These are phyloP conservation scores for Hippophae tibetana DNA, from an alignment of 306 rosid species.

Conservation along the genomic window DNA sequence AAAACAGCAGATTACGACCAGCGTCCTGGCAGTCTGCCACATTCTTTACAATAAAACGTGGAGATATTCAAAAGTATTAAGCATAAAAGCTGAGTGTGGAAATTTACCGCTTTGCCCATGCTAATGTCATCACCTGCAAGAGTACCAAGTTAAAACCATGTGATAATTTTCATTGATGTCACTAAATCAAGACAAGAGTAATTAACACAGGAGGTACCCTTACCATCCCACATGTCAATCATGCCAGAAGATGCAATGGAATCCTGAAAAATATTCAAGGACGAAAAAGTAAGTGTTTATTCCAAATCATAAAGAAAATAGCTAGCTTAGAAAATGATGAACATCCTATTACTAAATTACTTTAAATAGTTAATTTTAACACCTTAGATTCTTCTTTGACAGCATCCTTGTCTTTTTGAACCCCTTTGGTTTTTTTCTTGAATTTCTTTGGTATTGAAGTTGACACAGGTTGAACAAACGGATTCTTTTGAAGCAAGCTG, in stretches of 20 bases:
- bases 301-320: background rate
- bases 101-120: constrained; percentile 2
- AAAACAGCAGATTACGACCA: too few relatives aligned
- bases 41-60: too few relatives aligned
- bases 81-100: too few relatives aligned
- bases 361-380: constrained; percentile 9
- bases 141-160: constrained; percentile 9
- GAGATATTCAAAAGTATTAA: too few relatives aligned
- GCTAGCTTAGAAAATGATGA: background rate
- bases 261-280: constrained; percentile 32
- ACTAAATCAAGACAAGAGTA: constrained; percentile 4
- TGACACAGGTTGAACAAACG: constrained; percentile 61
- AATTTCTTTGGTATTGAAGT: constrained; percentile 64
- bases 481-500: constrained; percentile 62
- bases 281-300: background rate
- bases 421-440: constrained; percentile 31
- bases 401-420: constrained; percentile 17
- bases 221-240: constrained; percentile 58
- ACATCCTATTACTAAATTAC: background rate
- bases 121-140: constrained; percentile 34
- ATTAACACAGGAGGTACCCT: constrained; percentile 33
- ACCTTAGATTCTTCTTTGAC: constrained; percentile 44
- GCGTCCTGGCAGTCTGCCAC: too few relatives aligned
- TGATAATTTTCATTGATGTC: constrained; percentile 11
- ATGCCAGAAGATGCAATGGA: constrained; percentile 26